phyloP scores from a whole-genome alignment of 192 early-diverging fungal genomes.

The Phlyctochytrium planicorne region DNA sequence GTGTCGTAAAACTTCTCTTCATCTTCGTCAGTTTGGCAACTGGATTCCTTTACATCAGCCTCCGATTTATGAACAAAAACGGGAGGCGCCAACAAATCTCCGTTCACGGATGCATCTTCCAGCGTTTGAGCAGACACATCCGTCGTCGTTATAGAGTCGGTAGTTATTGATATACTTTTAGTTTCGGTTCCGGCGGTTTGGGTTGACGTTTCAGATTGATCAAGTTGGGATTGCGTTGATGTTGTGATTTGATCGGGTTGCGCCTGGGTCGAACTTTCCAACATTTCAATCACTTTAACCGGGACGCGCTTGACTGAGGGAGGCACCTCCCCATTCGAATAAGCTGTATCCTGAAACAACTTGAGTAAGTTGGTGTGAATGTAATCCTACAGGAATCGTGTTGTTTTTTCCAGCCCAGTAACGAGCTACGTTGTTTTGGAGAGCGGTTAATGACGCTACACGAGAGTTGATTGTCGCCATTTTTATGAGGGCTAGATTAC shows the following conservation, averaged over 20 bases:
- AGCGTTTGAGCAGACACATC: conserved; percentile 1
- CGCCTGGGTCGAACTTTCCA: no score
- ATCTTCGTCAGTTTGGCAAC: no score
- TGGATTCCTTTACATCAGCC: no score
- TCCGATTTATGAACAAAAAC: no score
- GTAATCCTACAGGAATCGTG: not conserved
- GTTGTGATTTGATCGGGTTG: not conserved
- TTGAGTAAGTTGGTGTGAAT: not conserved
- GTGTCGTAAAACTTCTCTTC: no score
- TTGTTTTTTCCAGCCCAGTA: not conserved
- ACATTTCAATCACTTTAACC: no score
- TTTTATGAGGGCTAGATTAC: not conserved
- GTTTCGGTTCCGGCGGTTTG: not conserved
- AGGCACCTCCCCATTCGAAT: not conserved
- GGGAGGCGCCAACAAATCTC: no score
- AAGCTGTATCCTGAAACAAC: conserved; percentile 1
- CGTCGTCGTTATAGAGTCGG: not conserved
- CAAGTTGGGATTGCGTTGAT: not conserved
- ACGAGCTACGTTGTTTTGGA: not conserved
- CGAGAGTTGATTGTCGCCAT: not conserved
- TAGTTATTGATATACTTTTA: not conserved
- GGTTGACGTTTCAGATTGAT: not conserved
- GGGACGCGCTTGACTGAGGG: not conserved
- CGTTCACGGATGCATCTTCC: no score
- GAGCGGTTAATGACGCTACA: not conserved